Conservation (phyloP, 306 rosid species). For the Elaeagnus macrophylla region DNA sequence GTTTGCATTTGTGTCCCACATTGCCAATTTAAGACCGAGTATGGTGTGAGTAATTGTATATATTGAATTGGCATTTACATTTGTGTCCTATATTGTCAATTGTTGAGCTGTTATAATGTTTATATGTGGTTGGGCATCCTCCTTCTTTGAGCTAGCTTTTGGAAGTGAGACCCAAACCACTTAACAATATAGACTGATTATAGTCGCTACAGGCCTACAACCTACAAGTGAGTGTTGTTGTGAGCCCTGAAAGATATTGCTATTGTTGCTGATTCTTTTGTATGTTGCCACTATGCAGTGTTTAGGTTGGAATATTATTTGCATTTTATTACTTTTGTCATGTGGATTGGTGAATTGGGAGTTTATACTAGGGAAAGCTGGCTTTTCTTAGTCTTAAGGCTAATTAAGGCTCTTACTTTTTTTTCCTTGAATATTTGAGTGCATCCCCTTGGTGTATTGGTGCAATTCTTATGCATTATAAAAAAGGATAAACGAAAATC, state of each 20-base stretch:
- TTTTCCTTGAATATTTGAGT: background rate
- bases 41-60: background rate
- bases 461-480: too few species aligned
- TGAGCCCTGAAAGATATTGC: slow-evolving; percentile 7
- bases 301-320: slow-evolving; percentile 5
- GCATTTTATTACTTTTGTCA: background rate
- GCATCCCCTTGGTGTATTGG: too few species aligned
- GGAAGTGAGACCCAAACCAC: too few species aligned
- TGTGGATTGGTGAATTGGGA: slow-evolving; percentile 6
- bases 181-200: background rate
- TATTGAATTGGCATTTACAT: too few species aligned
- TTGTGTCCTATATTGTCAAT: too few species aligned
- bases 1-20: too few species aligned
- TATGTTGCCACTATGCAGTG: background rate
- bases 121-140: too few species aligned
- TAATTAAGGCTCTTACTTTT: background rate
- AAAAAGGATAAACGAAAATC: too few species aligned
- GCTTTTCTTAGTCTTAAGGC: slow-evolving; percentile 14
- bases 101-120: too few species aligned
- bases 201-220: too few species aligned
- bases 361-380: slow-evolving; percentile 5
- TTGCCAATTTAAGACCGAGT: too few species aligned
- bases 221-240: background rate
- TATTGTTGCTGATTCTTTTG: background rate
- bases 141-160: too few species aligned